Evolutionary conservation across 495 filamentous ascomycete species (phyloP), one percentile per base, ranked within the genome.

Genomic region (Delitschia confertaspora): DNA sequence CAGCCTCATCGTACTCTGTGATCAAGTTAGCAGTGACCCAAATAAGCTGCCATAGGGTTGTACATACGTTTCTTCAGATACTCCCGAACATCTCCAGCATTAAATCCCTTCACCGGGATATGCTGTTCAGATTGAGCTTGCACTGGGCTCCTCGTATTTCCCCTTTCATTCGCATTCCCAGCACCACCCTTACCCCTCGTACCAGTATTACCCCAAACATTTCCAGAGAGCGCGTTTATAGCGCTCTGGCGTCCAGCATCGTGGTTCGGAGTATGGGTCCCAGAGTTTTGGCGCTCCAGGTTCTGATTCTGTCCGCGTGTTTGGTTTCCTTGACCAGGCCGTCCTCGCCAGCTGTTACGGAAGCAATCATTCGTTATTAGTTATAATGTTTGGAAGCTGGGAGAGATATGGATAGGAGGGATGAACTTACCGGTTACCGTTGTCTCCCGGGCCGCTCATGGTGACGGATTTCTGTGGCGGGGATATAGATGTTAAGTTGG

Each of bases 361-460:
- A n/a, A n/a, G n/a, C n/a, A n/a, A n/a, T n/a, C n/a, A n/a, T n/a
- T n/a, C n/a, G n/a, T n/a, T n/a, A n/a, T n/a, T n/a, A n/a, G n/a
- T n/a, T n/a, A n/a, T n/a, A 34, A 24, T 6, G 18, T 18, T 34
- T 24, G 37, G 41, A 20, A 47, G 45, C n/a, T 33, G 21, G 13
- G 11, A 29, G 3, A 6, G 6, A 6, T 9, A 25, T 9, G 9
- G n/a, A 14, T 6, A 21, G 10, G 24, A 18, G 9, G 25, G n/a
- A 16, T 14, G 25, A 45, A 40, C 47, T 31, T 51, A 52, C 53
- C 48, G 45, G 44, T 51, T 56, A 47, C 31, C 31, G 6, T 16
- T 34, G 31, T 56, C 53, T 20, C 52, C 52, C 43, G 47, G 42
- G 52, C 47, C 53, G 44, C 53, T 56, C 53, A 56, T 56, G 7